Percentiles rank a stretch among this genome's conserved stretches.
These are phyloP conservation scores for Xanthoceras sorbifolium DNA, from an alignment of 345 rosid species.

Conservation along the genomic window DNA sequence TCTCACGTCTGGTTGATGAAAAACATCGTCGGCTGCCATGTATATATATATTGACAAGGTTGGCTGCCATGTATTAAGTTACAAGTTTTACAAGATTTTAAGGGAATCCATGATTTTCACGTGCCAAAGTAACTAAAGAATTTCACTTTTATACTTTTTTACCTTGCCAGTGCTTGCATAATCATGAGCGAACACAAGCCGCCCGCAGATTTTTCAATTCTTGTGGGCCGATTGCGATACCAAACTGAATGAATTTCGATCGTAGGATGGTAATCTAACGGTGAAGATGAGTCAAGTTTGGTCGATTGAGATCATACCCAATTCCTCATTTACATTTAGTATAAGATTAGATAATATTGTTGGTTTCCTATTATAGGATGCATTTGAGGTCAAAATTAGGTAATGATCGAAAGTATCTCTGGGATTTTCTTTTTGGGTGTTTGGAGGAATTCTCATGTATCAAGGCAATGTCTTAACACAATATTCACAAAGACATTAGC, in stretches of 20 bases:
- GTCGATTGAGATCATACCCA: constrained; percentile 21
- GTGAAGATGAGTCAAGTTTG: constrained; percentile 34
- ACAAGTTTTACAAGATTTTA: constrained; percentile 27
- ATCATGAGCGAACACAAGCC: constrained; percentile 24
- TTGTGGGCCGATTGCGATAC: constrained; percentile 18
- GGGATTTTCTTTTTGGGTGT: constrained; percentile 28
- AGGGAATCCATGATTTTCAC: constrained; percentile 20
- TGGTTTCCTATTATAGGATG: constrained; percentile 12
- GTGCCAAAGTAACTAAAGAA: neutral
- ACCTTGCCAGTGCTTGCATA: constrained; percentile 2
- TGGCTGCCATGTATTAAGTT: neutral
- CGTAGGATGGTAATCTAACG: constrained; percentile 27
- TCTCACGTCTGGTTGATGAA: no score
- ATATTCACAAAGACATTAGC: constrained; percentile 29
- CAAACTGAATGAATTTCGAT: constrained; percentile 9
- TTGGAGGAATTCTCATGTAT: constrained; percentile 26
- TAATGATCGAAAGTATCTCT: constrained; percentile 32
- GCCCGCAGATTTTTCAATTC: constrained; percentile 34
- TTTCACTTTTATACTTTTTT: constrained; percentile 8
- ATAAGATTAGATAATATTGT: neutral
- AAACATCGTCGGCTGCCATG: neutral
- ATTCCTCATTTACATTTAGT: neutral
- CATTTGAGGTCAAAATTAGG: constrained; percentile 39
- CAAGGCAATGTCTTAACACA: constrained; percentile 18
- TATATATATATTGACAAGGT: no score